Percentiles rank a stretch among this genome's conserved stretches.
These are phyloP conservation scores for Stereum hirsutum DNA, from an alignment of 1,284 basidiomycete genomes.

Conservation along the genomic window DNA sequence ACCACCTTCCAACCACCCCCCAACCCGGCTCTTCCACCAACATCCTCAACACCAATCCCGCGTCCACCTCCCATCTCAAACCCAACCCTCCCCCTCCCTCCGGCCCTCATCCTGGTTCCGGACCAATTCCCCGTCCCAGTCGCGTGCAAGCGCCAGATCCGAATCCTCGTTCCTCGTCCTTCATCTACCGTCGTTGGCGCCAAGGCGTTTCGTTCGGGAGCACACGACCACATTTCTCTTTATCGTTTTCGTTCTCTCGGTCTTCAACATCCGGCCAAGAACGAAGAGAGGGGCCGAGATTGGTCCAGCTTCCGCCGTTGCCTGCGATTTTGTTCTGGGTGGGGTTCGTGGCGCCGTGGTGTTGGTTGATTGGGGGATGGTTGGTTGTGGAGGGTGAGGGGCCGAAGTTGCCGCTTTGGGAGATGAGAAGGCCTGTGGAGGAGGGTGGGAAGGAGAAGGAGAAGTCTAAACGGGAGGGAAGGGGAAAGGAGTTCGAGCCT, in stretches of 20 bases:
- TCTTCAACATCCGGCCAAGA: too few species aligned
- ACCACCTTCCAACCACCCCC: slow-evolving; percentile 2
- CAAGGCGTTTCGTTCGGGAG: slow-evolving; percentile 24
- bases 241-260: too few species aligned
- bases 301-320: slow-evolving; percentile 18
- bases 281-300: too few species aligned
- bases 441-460: slow-evolving; percentile 5
- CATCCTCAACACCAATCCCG: neutral
- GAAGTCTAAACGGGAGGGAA: neutral
- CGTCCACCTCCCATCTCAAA: slow-evolving; percentile 4
- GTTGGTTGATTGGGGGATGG: slow-evolving; percentile 68
- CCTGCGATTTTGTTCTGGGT: slow-evolving; percentile 58
- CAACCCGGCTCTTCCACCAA: neutral
- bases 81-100: too few species aligned
- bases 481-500: neutral
- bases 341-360: slow-evolving; percentile 57
- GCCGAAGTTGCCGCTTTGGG: slow-evolving; percentile 25
- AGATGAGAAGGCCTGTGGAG: neutral
- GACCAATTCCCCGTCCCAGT: neutral
- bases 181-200: slow-evolving; percentile 20
- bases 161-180: too few species aligned
- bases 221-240: slow-evolving; percentile 11
- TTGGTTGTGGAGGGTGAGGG: slow-evolving; percentile 30
- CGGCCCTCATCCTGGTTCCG: too few species aligned
- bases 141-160: too few species aligned